These are phyloP conservation scores for Deakozyma indianensis DNA, from an alignment of 805 yeast genomes.

Conservation along the genomic window DNA sequence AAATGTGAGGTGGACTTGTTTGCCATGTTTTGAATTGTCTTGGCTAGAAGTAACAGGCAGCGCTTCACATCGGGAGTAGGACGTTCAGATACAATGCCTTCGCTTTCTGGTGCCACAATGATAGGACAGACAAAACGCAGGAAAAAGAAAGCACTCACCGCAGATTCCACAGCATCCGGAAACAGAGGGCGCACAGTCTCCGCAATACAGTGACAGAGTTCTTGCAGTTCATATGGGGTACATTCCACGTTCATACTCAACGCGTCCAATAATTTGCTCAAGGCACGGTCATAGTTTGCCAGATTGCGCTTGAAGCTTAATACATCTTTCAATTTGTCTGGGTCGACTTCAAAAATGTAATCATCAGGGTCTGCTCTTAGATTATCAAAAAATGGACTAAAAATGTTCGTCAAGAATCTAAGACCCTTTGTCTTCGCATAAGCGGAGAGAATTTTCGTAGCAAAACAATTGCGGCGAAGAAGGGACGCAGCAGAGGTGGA, in stretches of 20 bases:
- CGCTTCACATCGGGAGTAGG: slow-evolving; percentile 11
- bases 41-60: slow-evolving; percentile 15
- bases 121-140: slow-evolving; percentile 69
- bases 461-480: slow-evolving; percentile 66
- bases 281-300: slow-evolving; percentile 38
- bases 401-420: slow-evolving; percentile 37
- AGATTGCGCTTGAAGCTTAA: slow-evolving; percentile 28
- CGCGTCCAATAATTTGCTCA: slow-evolving; percentile 39
- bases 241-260: slow-evolving; percentile 34
- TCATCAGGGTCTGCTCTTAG: slow-evolving; percentile 33
- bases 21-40: slow-evolving; percentile 18
- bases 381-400: slow-evolving; percentile 44
- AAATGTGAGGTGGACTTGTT: slow-evolving; percentile 10
- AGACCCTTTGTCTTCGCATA: slow-evolving; percentile 56
- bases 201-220: slow-evolving; percentile 49
- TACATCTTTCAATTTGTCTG: slow-evolving; percentile 31
- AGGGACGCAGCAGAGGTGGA: slow-evolving; percentile 57
- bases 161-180: slow-evolving; percentile 47
- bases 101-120: slow-evolving; percentile 61
- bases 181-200: slow-evolving; percentile 40
- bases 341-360: slow-evolving; percentile 37
- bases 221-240: slow-evolving; percentile 49
- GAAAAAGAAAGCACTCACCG: slow-evolving; percentile 74
- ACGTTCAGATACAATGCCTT: slow-evolving; percentile 12
- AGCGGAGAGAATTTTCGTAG: slow-evolving; percentile 61